Conservation (phyloP, 768 basidiomycete genomes). For the Boletus tomentosulus region DNA sequence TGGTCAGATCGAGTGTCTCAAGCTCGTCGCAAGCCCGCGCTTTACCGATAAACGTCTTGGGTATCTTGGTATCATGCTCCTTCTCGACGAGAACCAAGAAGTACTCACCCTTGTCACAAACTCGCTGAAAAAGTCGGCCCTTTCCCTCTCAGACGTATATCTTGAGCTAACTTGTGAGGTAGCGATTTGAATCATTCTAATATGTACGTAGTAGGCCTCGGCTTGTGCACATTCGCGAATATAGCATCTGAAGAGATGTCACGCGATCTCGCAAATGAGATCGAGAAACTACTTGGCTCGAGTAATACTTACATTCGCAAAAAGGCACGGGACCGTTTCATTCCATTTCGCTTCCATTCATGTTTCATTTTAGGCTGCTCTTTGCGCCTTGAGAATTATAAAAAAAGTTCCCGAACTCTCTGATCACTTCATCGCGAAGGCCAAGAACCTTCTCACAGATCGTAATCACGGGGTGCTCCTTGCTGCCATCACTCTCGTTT, state of each 20-base stretch:
- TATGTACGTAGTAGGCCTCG: conserved; percentile 97
- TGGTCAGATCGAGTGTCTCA: conserved; percentile 96
- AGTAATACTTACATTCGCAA: conserved; percentile 99
- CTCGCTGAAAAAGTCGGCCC: conserved; percentile 86
- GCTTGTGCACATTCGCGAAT: conserved; percentile 96
- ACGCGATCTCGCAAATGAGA: conserved; percentile 94
- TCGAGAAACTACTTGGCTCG: conserved; percentile 94
- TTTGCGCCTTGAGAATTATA: conserved; percentile 91
- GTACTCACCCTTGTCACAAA: conserved; percentile 97
- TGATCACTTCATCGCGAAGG: conserved; percentile 86
- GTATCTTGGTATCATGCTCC: conserved; percentile 95
- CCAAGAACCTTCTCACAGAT: conserved; percentile 89
- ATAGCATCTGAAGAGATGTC: conserved; percentile 99
- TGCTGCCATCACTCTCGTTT: conserved; percentile 89
- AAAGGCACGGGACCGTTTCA: conserved; percentile 54
- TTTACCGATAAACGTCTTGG: conserved; percentile 96
- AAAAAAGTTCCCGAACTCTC: conserved; percentile 95
- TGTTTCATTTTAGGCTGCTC: conserved; percentile 62
- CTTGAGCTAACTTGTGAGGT: conserved; percentile 8
- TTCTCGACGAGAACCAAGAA: conserved; percentile 97
- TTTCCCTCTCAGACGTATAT: neutral
- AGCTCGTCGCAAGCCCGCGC: conserved; percentile 89
- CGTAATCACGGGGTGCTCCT: conserved; percentile 96
- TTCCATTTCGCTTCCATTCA: neutral
- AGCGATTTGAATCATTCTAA: conserved; percentile 99